Base-by-base conservation (phyloP, 257 asterid genomes). In the Craterostigma plantagineum region DNA sequence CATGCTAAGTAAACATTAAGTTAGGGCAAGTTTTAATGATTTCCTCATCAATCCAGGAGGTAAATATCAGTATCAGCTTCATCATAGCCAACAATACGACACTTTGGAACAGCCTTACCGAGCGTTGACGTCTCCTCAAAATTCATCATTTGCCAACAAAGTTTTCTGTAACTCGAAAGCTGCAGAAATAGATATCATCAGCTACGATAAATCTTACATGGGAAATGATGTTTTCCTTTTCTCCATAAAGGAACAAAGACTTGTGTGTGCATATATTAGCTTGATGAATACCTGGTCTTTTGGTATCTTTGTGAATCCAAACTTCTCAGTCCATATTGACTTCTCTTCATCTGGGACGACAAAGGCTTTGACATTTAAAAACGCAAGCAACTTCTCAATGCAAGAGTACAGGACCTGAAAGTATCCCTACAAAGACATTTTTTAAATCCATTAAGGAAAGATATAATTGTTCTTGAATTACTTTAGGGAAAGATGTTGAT, bases 261-360 rank as follows among this genome's bases (percentile, higher is more conserved):
- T n/a, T n/a, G 36, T 10, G 9, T 13, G 47, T 18, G 45, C 0
- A 27, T 1, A 16, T 18, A 18, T n/a, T n/a, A n/a, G 50, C 39
- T 14, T 44, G 18, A 51, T 16, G n/a, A 41, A 17, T 49, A 83
- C 95, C 92, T 79, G 84, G 45, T 83, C 79, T 16, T 58, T 60
- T 9, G 84, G 67, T 5, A 83, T 69, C 68, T 66, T 64, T 43
- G 41, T 30, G 49, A 90, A 90, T 34, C 92, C 91, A 71, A 90
- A 90, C 70, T 80, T 83, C 18, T 83, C 63, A 4, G 84, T 83
- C 99, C 99, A 90, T 47, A 90, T 90, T 48, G 94, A 69, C 54
- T 69, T 75, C 18, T 92, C 95, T 57, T 73, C 92, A 9, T 75
- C 84, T 10, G 99, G 99, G 61, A 90, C 95, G 45, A 90, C 91